Conservation (phyloP, 1,139 yeast genomes). For the Blastobotrys aristatus region DNA sequence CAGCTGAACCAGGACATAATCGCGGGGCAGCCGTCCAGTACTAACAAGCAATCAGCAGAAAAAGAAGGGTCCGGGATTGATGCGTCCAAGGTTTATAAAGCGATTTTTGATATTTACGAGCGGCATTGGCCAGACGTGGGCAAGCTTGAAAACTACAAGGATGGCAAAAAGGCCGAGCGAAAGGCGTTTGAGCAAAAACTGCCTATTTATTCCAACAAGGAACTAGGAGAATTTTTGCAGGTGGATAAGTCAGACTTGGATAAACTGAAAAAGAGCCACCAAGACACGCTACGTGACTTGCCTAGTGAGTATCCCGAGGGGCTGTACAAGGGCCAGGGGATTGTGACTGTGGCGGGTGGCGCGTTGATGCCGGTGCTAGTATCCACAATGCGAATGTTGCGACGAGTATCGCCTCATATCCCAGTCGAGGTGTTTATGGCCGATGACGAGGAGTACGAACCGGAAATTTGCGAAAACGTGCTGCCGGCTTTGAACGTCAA, state of each 20-base stretch:
- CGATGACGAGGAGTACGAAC: conserved; percentile 61
- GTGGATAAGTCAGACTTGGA: conserved; percentile 45
- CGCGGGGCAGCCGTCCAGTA: neutral
- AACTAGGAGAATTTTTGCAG: conserved; percentile 49
- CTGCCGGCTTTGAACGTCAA: conserved; percentile 65
- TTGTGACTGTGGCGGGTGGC: conserved; percentile 81
- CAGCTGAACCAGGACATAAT: neutral
- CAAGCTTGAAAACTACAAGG: conserved; percentile 22
- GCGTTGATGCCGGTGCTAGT: conserved; percentile 68
- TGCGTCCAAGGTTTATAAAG: neutral
- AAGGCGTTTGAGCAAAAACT: conserved; percentile 24
- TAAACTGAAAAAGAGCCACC: conserved; percentile 50
- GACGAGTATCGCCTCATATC: conserved; percentile 56
- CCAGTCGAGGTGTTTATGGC: conserved; percentile 81
- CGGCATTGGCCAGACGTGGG: conserved; percentile 12
- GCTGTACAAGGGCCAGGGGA: conserved; percentile 54
- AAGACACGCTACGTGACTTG: conserved; percentile 41
- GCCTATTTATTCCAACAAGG: conserved; percentile 37
- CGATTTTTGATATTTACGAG: conserved; percentile 12
- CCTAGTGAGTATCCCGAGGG: conserved; percentile 41
- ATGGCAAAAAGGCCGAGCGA: conserved; percentile 20
- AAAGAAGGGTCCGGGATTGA: neutral
- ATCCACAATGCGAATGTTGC: conserved; percentile 57
- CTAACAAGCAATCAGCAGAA: neutral
- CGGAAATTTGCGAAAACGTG: conserved; percentile 56